phyloP scores from a whole-genome alignment of 2,329 filamentous ascomycete genomes.

The Beauveria sp. region DNA sequence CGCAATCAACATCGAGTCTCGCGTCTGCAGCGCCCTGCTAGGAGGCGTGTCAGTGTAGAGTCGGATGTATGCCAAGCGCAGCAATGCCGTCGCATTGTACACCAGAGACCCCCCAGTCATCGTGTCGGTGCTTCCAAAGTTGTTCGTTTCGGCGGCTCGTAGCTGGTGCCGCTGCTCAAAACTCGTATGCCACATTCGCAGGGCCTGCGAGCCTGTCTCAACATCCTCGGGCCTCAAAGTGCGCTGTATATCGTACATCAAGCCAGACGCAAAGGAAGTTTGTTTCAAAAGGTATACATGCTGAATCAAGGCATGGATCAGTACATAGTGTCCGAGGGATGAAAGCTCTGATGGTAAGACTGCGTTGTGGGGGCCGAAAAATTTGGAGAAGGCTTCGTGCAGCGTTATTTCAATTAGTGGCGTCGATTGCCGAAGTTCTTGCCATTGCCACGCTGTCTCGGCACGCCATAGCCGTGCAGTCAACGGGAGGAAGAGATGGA shows the following conservation, averaged over 20 bases:
- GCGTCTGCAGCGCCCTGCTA: constrained; percentile 54
- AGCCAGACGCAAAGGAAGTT: constrained; percentile 43
- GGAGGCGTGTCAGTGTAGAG: constrained; percentile 59
- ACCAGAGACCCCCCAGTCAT: constrained; percentile 54
- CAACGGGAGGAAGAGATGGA: constrained; percentile 48
- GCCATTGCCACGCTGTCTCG: constrained; percentile 52
- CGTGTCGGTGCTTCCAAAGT: constrained; percentile 40
- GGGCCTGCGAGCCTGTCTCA: constrained; percentile 46
- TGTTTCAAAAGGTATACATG: constrained; percentile 65
- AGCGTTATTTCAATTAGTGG: constrained; percentile 45
- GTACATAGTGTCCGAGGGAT: constrained; percentile 60
- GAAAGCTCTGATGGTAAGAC: constrained; percentile 43
- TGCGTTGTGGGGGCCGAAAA: constrained; percentile 45
- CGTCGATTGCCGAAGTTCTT: constrained; percentile 45
- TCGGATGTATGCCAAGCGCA: constrained; percentile 55
- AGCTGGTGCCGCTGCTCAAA: constrained; percentile 50
- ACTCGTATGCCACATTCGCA: constrained; percentile 50
- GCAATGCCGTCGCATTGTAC: constrained; percentile 56
- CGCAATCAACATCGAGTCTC: constrained; percentile 56
- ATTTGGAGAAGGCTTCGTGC: constrained; percentile 48
- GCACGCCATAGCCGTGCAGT: constrained; percentile 51
- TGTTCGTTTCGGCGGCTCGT: constrained; percentile 40
- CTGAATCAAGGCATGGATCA: constrained; percentile 65
- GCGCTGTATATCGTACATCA: constrained; percentile 42
- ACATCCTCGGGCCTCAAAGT: constrained; percentile 47